Evolutionary conservation across 148 eudicot species (phyloP), one percentile per base, ranked within the genome.

Genomic region (Dianthus caryophyllus): DNA sequence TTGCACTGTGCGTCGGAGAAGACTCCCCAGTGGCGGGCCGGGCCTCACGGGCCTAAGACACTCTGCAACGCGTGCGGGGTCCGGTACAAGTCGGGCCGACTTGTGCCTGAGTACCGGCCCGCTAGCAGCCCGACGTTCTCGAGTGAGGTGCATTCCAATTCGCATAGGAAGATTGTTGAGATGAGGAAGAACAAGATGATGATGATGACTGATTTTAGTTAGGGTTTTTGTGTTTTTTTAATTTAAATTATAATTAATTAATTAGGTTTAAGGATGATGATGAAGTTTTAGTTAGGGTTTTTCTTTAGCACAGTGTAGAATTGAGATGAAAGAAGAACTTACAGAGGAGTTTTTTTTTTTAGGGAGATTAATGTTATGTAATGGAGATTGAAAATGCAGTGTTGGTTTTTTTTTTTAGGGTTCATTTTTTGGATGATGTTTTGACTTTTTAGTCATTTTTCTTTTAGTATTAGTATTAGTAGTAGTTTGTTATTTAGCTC

Each of bases 11-110:
- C 51, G 58, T 67, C 86, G 12, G 93, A 87, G 66, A 81, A 87
- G 85, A 92, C 97, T 26, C 97, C 97, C 1, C 97, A 88, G 46
- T 92, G 97, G 97, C 75, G 97, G 43, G 90, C 87, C 0, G 96
- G 97, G 2, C 97, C 97, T 0, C 62, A 70, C 66, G 97, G 97
- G 25, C 97, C 96, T 0, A 92, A 90, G 58, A 90, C 97, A 0
- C 81, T 90, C 15, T 90, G 94, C 64, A 90, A 90, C 56, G 97
- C 97, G 11, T 91, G 97, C 54, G 97, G 97, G 58, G 97, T 91
- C 2, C 69, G 97, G 73, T 88, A 83, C 75, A 91, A 91, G 79
- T 92, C 97, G 0, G 97, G 97, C 14, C 71, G 97, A 66, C 85
- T 92, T 0, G 83, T 87, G 70, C 87, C 96, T 0, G 96, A 92